Conservation (phyloP, 2,329 filamentous ascomycete species). For the Fusarium euwallaceae region DNA sequence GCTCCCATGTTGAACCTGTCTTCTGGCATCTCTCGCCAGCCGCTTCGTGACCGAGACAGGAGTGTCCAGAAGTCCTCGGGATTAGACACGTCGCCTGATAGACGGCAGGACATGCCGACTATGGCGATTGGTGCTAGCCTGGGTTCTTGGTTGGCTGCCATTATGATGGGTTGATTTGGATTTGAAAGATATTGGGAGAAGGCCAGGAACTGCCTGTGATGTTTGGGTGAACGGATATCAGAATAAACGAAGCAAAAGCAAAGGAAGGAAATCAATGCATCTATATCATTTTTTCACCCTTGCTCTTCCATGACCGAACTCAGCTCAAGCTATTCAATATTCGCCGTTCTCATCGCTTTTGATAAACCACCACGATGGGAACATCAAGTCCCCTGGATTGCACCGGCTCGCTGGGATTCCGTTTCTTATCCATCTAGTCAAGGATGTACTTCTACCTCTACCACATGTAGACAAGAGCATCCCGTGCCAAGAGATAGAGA, state of each 20-base stretch:
- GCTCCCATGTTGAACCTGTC: conserved; percentile 61
- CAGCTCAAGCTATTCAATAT: background rate
- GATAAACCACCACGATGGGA: background rate
- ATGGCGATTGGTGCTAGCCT: conserved; percentile 57
- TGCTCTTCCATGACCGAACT: background rate
- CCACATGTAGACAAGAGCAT: background rate
- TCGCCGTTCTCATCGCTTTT: background rate
- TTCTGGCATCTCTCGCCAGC: conserved; percentile 58
- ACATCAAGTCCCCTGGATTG: background rate
- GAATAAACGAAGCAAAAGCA: background rate
- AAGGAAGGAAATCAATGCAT: background rate
- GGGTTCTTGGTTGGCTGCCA: background rate
- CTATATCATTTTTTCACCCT: background rate
- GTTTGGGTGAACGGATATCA: background rate
- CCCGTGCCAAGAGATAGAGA: background rate
- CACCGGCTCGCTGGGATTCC: background rate
- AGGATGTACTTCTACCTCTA: background rate
- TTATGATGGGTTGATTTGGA: background rate
- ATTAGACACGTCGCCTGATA: conserved; percentile 58
- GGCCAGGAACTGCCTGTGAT: background rate
- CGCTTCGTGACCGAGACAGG: conserved; percentile 55
- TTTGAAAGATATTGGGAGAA: background rate
- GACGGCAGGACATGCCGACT: conserved; percentile 62
- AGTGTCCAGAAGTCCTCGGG: conserved; percentile 62
- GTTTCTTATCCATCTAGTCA: background rate